Evolutionary conservation across 768 basidiomycete genomes (phyloP).

Genomic region (Saitozyma podzolica): DNA sequence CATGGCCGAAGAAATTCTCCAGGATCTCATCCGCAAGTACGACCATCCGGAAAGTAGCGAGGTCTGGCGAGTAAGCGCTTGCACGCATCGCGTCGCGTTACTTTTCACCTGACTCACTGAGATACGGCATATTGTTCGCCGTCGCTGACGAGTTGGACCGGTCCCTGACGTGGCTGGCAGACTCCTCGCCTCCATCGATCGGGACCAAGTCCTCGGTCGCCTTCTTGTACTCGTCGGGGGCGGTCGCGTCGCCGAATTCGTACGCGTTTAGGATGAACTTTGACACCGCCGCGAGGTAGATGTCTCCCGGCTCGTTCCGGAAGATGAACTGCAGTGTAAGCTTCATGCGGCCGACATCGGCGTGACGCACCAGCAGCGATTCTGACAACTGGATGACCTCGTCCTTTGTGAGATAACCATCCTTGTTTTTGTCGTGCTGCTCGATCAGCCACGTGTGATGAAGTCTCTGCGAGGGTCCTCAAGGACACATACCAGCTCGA

Average conservation of each 20-base stretch:
- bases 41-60: constrained; percentile 85
- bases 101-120: constrained; percentile 63
- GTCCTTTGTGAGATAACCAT: constrained; percentile 92
- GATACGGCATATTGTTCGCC: constrained; percentile 79
- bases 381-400: constrained; percentile 94
- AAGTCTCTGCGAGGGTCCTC: background rate
- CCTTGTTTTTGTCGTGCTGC: constrained; percentile 72
- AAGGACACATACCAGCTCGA: constrained; percentile 61
- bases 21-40: constrained; percentile 94
- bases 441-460: constrained; percentile 4
- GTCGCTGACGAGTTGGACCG: constrained; percentile 54
- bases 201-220: constrained; percentile 21
- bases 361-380: constrained; percentile 71
- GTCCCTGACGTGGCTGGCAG: constrained; percentile 51
- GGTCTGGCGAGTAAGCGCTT: constrained; percentile 54
- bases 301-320: constrained; percentile 93
- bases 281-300: constrained; percentile 92
- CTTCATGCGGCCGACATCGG: background rate
- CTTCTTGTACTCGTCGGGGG: constrained; percentile 20
- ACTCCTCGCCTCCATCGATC: constrained; percentile 42
- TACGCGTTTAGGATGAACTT: constrained; percentile 98
- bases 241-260: constrained; percentile 85
- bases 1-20: constrained; percentile 94
- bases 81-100: background rate
- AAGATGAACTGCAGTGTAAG: constrained; percentile 80